Evolutionary conservation across 805 yeast genomes (phyloP).

Genomic region (Candida nemodendra): DNA sequence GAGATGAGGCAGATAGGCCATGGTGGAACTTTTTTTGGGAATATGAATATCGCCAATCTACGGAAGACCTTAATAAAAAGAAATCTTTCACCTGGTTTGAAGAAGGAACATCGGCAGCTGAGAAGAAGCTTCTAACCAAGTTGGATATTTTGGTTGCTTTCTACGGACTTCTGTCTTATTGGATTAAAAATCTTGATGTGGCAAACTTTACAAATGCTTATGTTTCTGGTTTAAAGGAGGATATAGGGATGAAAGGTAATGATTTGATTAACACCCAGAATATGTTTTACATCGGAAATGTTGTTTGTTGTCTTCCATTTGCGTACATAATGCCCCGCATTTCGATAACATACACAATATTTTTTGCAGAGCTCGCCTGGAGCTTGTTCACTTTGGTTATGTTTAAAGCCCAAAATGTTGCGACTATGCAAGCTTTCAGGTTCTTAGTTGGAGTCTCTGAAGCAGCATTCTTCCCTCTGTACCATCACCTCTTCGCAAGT

Average conservation of each 20-base stretch:
- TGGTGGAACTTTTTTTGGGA: constrained; percentile 57
- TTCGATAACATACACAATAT: constrained; percentile 46
- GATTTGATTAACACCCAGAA: constrained; percentile 22
- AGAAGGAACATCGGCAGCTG: constrained; percentile 3
- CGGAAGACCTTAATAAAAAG: constrained; percentile 22
- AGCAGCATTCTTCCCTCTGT: constrained; percentile 58
- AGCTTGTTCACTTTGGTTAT: constrained; percentile 18
- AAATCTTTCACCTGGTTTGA: constrained; percentile 1
- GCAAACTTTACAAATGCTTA: constrained; percentile 56
- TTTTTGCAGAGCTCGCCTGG: constrained; percentile 53
- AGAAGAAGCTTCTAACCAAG: constrained; percentile 4
- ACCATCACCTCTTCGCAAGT: constrained; percentile 57
- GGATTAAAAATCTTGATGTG: constrained; percentile 52
- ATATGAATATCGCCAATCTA: constrained; percentile 50
- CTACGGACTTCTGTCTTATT: constrained; percentile 2
- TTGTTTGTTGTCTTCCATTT: constrained; percentile 59
- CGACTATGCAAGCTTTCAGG: constrained; percentile 53
- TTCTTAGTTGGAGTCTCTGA: constrained; percentile 62
- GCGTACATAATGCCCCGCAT: constrained; percentile 35
- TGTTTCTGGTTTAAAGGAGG: constrained; percentile 64
- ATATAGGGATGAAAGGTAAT: constrained; percentile 18
- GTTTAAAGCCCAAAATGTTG: constrained; percentile 34
- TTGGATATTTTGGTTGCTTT: constrained; percentile 2
- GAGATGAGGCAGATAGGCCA: constrained; percentile 49
- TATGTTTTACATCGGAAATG: constrained; percentile 44